Evolutionary conservation across 2,329 filamentous ascomycete species (phyloP).

Genomic region (Chalaropsis thielavioides): DNA sequence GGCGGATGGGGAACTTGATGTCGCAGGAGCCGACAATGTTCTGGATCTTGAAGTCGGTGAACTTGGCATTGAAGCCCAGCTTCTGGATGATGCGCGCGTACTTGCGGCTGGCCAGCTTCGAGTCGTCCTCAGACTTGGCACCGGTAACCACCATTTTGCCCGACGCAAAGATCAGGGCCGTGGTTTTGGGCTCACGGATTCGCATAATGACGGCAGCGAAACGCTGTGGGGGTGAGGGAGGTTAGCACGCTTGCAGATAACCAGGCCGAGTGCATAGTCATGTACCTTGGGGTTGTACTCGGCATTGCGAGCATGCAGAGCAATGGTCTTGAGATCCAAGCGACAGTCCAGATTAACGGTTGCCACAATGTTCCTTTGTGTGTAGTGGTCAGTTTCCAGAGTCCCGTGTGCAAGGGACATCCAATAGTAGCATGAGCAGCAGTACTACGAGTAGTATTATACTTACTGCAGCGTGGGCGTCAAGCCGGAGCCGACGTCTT

Average conservation of each 20-base stretch:
- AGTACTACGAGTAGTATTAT: too few relatives aligned
- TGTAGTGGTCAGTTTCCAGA: slow-evolving; percentile 32
- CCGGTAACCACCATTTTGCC: slow-evolving; percentile 99
- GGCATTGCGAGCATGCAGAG: slow-evolving; percentile 91
- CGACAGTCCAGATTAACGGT: slow-evolving; percentile 97
- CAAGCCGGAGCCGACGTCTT: slow-evolving; percentile 71
- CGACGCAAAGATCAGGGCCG: slow-evolving; percentile 90
- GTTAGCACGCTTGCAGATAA: slow-evolving; percentile 23
- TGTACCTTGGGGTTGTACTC: slow-evolving; percentile 96
- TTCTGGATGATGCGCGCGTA: slow-evolving; percentile 99
- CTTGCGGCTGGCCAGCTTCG: slow-evolving; percentile 90
- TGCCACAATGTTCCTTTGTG: slow-evolving; percentile 86
- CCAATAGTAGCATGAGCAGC: too few relatives aligned
- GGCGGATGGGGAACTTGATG: slow-evolving; percentile 96
- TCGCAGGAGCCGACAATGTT: slow-evolving; percentile 98
- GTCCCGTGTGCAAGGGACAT: neutral
- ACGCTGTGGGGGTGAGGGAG: slow-evolving; percentile 44
- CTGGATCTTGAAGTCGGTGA: slow-evolving; percentile 99
- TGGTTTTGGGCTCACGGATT: slow-evolving; percentile 97
- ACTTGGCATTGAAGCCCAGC: slow-evolving; percentile 98
- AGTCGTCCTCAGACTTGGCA: slow-evolving; percentile 95
- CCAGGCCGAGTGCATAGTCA: neutral
- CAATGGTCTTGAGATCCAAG: slow-evolving; percentile 96
- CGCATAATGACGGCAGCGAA: slow-evolving; percentile 99
- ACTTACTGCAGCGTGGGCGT: slow-evolving; percentile 92